phyloP scores from a whole-genome alignment of 495 filamentous ascomycete species.

The Cercophora newfieldiana region DNA sequence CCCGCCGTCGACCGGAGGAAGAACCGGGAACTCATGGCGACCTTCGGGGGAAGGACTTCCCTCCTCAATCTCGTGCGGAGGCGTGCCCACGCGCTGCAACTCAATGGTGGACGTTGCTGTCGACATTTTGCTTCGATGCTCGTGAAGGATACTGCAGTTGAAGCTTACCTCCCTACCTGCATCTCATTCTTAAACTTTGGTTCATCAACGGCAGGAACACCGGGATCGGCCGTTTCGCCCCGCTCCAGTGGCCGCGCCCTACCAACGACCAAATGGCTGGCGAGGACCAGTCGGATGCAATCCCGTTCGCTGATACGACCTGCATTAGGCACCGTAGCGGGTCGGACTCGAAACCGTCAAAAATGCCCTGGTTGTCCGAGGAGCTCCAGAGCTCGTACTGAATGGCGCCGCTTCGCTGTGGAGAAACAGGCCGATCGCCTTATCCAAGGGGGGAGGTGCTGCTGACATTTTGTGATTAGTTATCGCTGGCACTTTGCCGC shows the following conservation, averaged over 20 bases:
- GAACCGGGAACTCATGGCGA: constrained; percentile 33
- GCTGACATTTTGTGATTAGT: no score
- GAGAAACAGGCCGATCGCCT: no score
- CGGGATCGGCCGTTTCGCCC: background rate
- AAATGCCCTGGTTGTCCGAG: background rate
- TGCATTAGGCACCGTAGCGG: no score
- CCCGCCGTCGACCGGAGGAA: constrained; percentile 63
- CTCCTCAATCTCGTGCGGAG: background rate
- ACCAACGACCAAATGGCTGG: background rate
- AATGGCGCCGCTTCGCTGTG: no score
- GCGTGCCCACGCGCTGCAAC: background rate
- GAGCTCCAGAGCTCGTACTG: no score
- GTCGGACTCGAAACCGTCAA: no score
- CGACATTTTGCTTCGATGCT: background rate
- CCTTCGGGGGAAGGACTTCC: background rate
- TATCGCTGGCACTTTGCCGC: no score
- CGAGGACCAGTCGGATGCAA: no score
- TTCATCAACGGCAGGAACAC: background rate
- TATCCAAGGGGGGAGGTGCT: no score
- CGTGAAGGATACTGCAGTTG: background rate
- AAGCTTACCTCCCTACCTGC: no score
- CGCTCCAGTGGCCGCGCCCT: background rate
- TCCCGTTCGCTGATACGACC: no score
- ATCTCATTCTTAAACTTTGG: no score
- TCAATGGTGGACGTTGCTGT: background rate